A percentile compares a stretch with the other conserved stretches of the same genome.
phyloP scores from a whole-genome alignment of 2,329 filamentous ascomycete species.

The Fusarium beomiforme region DNA sequence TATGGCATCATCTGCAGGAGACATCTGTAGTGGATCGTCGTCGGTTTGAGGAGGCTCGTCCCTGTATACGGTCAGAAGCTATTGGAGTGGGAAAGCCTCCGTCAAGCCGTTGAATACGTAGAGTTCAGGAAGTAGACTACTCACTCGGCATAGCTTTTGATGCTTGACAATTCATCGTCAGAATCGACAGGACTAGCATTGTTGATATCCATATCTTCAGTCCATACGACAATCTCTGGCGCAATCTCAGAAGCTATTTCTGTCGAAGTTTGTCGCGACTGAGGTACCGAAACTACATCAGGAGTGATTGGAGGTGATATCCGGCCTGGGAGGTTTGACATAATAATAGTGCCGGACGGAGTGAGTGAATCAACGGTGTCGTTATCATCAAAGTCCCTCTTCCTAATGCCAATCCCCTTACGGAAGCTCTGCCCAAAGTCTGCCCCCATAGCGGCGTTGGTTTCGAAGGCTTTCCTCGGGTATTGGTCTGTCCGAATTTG shows the following conservation, averaged over 20 bases:
- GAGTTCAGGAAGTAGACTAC: slow-evolving; percentile 21
- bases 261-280: slow-evolving; percentile 48
- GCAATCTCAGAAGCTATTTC: slow-evolving; percentile 50
- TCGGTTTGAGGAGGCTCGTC: slow-evolving; percentile 33
- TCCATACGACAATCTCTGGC: slow-evolving; percentile 58
- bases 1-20: slow-evolving; percentile 37
- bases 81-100: not conserved
- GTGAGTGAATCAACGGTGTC: slow-evolving; percentile 40
- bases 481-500: slow-evolving; percentile 28
- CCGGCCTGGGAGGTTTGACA: slow-evolving; percentile 41
- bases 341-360: slow-evolving; percentile 37
- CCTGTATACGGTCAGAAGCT: slow-evolving; percentile 30
- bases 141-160: slow-evolving; percentile 43
- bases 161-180: slow-evolving; percentile 37
- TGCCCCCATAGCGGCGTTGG: slow-evolving; percentile 41
- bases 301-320: slow-evolving; percentile 44
- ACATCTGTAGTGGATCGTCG: slow-evolving; percentile 31
- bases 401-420: slow-evolving; percentile 37
- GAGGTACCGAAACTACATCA: slow-evolving; percentile 38
- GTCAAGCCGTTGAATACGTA: not conserved
- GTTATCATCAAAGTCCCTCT: slow-evolving; percentile 34
- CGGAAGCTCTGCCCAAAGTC: slow-evolving; percentile 36
- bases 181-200: slow-evolving; percentile 32
- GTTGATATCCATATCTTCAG: slow-evolving; percentile 51
- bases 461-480: slow-evolving; percentile 22